These are phyloP conservation scores for Colletotrichum theobromicola DNA, from an alignment of 2,329 filamentous ascomycete genomes.

Conservation along the genomic window DNA sequence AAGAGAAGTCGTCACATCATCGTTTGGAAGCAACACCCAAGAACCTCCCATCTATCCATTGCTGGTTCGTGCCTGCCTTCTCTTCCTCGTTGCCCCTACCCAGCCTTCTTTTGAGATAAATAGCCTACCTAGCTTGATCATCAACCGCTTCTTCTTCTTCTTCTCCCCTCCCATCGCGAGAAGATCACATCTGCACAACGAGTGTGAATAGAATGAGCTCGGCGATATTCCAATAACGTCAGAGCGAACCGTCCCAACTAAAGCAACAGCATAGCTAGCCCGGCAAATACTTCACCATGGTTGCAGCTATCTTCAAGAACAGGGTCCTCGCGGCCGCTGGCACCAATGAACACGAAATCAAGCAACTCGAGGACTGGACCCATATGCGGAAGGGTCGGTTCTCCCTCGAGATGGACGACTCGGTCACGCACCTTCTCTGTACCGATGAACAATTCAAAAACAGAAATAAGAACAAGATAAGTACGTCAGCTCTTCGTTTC, in stretches of 20 bases:
- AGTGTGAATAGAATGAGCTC: not conserved
- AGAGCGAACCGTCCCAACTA: not conserved
- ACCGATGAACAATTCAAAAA: slow-evolving; percentile 64
- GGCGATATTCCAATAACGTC: not conserved
- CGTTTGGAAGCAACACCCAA: not conserved
- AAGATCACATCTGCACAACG: not conserved
- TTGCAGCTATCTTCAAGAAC: slow-evolving; percentile 52
- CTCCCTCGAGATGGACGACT: slow-evolving; percentile 50
- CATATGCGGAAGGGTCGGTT: slow-evolving; percentile 65
- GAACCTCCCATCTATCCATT: not conserved
- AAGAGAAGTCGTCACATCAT: not conserved
- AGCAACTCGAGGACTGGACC: slow-evolving; percentile 72
- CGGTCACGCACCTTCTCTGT: slow-evolving; percentile 77
- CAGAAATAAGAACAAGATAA: not conserved
- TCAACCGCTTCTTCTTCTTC: not conserved
- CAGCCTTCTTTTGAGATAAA: not conserved
- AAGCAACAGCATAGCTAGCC: not conserved
- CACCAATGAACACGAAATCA: slow-evolving; percentile 49
- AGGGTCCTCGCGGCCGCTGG: slow-evolving; percentile 64
- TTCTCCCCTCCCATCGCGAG: not conserved
- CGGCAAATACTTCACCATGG: not conserved
- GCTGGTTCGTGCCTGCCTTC: not conserved
- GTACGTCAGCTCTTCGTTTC: not conserved
- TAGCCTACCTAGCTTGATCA: not conserved
- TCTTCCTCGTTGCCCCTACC: not conserved